phyloP scores from a whole-genome alignment of 2,329 filamentous ascomycete genomes.

The Xylaria sp. region DNA sequence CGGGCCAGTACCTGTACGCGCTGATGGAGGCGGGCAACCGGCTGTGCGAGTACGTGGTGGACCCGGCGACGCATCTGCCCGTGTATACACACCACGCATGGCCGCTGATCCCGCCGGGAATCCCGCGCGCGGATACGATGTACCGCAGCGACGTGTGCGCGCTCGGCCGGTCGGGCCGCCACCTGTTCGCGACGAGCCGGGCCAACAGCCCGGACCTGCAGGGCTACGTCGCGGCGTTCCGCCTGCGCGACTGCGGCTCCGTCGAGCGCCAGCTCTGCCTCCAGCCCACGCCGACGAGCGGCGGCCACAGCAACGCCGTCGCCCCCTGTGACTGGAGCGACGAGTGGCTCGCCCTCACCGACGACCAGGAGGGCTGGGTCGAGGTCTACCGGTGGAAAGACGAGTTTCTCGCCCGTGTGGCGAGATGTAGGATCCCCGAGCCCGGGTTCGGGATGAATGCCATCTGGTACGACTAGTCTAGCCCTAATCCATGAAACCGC shows the following conservation, averaged over 20 bases:
- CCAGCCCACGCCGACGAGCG: slow-evolving; percentile 83
- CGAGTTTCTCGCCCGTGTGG: slow-evolving; percentile 78
- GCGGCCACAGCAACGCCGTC: slow-evolving; percentile 88
- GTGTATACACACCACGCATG: slow-evolving; percentile 77
- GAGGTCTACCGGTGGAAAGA: slow-evolving; percentile 88
- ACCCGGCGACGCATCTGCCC: slow-evolving; percentile 71
- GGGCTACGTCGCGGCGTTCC: slow-evolving; percentile 82
- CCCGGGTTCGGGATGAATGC: slow-evolving; percentile 96
- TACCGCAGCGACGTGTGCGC: slow-evolving; percentile 87
- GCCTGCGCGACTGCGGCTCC: slow-evolving; percentile 66
- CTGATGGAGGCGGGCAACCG: slow-evolving; percentile 91
- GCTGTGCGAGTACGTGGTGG: slow-evolving; percentile 79
- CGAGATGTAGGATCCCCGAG: slow-evolving; percentile 75
- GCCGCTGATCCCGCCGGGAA: slow-evolving; percentile 78
- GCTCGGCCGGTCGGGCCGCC: slow-evolving; percentile 67
- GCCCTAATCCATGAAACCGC: not conserved
- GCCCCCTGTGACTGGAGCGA: slow-evolving; percentile 81
- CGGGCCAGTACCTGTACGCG: slow-evolving; percentile 78
- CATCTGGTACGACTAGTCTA: slow-evolving; percentile 82
- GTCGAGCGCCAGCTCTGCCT: slow-evolving; percentile 80
- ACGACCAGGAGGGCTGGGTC: slow-evolving; percentile 84
- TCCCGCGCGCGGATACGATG: slow-evolving; percentile 57
- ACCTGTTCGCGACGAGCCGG: slow-evolving; percentile 84
- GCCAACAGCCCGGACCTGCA: slow-evolving; percentile 75
- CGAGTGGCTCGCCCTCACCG: slow-evolving; percentile 87